Conservation (phyloP, 2,329 filamentous ascomycete species). For the Metarhizium brunneum region DNA sequence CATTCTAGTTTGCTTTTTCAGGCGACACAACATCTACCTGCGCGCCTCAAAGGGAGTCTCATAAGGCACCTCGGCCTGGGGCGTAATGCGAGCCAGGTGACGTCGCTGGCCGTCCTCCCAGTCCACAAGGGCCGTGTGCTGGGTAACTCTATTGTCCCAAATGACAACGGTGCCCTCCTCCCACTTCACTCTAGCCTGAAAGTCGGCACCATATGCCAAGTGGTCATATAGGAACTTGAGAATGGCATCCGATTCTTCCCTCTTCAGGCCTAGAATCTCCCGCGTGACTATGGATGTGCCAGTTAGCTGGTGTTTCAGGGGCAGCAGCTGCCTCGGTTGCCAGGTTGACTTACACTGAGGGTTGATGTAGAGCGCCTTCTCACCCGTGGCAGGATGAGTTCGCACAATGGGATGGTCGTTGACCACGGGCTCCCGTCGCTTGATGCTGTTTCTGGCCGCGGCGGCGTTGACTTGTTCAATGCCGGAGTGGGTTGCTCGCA, state of each 20-base stretch:
- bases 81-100: conserved; percentile 73
- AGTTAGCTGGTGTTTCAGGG: not conserved
- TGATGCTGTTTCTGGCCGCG: conserved; percentile 56
- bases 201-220: conserved; percentile 48
- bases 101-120: conserved; percentile 72
- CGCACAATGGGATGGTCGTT: conserved; percentile 70
- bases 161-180: conserved; percentile 71
- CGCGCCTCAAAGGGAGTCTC: conserved; percentile 47
- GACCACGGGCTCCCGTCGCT: conserved; percentile 65
- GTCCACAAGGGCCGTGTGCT: conserved; percentile 71
- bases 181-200: conserved; percentile 69
- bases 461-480: conserved; percentile 70
- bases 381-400: conserved; percentile 73
- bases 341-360: conserved; percentile 56
- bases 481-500: conserved; percentile 74
- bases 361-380: conserved; percentile 78
- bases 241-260: conserved; percentile 72
- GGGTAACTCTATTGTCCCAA: conserved; percentile 77
- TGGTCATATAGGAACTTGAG: conserved; percentile 61
- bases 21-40: not conserved
- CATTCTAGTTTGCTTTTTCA: not conserved
- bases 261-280: conserved; percentile 72
- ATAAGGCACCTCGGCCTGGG: conserved; percentile 68
- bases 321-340: not conserved
- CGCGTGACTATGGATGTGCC: conserved; percentile 53